A percentile compares a stretch with the other conserved stretches of the same genome.
Conservation (phyloP, 2,329 filamentous ascomycete species). For the Alternaria triticimaculans region DNA sequence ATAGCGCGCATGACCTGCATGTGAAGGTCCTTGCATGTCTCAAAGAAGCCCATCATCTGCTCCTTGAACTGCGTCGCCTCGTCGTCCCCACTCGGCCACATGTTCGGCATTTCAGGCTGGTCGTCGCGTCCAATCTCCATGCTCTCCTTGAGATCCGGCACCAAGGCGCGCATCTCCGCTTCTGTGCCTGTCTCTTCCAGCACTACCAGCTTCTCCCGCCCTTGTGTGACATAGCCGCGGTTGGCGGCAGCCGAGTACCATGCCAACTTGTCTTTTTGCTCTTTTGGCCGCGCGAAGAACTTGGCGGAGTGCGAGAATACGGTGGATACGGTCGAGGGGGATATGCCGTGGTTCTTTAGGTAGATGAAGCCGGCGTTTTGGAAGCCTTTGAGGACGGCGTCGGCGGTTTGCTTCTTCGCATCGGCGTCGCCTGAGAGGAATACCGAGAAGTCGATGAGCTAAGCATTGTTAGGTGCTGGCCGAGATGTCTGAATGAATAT, state of each 20-base stretch:
- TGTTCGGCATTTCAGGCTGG: conserved; percentile 71
- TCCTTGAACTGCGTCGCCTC: conserved; percentile 68
- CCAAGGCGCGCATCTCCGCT: conserved; percentile 40
- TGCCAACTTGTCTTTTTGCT: conserved; percentile 48
- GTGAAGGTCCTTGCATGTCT: conserved; percentile 76
- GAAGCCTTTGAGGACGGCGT: conserved; percentile 79
- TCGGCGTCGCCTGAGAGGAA: conserved; percentile 70
- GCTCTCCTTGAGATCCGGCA: conserved; percentile 62
- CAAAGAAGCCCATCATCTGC: conserved; percentile 78
- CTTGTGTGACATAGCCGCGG: conserved; percentile 56
- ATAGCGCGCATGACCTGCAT: conserved; percentile 83
- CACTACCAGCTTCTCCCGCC: conserved; percentile 51
- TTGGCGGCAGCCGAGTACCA: conserved; percentile 57
- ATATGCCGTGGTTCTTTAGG: conserved; percentile 78
- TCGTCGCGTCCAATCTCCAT: conserved; percentile 68
- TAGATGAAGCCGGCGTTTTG: conserved; percentile 89
- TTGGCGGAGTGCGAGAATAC: conserved; percentile 62
- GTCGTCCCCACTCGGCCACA: conserved; percentile 70
- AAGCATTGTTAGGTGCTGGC: not conserved
- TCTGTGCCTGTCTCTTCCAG: conserved; percentile 46
- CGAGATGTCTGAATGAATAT: not conserved
- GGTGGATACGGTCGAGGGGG: conserved; percentile 62
- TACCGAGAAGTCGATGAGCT: conserved; percentile 80
- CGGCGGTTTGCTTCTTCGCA: conserved; percentile 69
- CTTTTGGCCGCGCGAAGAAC: conserved; percentile 49